Evolutionary conservation across 352 stramenopile species (phyloP).

Genomic region (Blastocystis sp.): DNA sequence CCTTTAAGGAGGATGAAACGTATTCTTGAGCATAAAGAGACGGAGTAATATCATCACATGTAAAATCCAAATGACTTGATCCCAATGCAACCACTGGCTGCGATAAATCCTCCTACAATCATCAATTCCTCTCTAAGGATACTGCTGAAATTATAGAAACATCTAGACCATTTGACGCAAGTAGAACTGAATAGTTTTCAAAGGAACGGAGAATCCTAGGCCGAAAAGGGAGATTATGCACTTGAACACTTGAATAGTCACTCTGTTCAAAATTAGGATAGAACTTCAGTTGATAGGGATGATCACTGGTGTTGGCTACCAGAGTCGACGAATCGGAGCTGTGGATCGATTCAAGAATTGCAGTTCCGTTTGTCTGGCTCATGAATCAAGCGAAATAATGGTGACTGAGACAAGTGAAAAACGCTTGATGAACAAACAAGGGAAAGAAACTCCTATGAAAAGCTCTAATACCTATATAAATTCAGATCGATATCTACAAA

Average conservation of each 20-base stretch:
- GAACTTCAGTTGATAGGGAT: neutral
- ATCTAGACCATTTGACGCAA: neutral
- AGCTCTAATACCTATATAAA: neutral
- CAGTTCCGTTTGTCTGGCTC: neutral
- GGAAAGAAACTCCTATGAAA: neutral
- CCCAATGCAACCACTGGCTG: neutral
- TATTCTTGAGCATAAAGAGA: conserved; percentile 21
- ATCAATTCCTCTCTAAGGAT: neutral
- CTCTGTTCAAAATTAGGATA: neutral
- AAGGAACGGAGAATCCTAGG: neutral
- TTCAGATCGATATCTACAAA: conserved; percentile 12
- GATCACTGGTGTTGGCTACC: neutral
- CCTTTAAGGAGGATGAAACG: neutral
- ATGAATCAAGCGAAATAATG: neutral
- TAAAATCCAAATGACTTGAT: conserved; percentile 10
- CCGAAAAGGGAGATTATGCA: neutral
- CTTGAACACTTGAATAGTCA: neutral
- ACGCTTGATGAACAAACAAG: neutral
- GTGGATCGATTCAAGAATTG: neutral
- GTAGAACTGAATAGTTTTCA: neutral
- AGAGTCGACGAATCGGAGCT: neutral
- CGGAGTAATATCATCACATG: conserved; percentile 30
- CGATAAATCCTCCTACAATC: neutral
- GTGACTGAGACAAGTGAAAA: too few relatives aligned
- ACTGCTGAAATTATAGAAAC: neutral